These are phyloP conservation scores for Pseudonectria buxi DNA, from an alignment of 2,329 filamentous ascomycete species.

Conservation along the genomic window DNA sequence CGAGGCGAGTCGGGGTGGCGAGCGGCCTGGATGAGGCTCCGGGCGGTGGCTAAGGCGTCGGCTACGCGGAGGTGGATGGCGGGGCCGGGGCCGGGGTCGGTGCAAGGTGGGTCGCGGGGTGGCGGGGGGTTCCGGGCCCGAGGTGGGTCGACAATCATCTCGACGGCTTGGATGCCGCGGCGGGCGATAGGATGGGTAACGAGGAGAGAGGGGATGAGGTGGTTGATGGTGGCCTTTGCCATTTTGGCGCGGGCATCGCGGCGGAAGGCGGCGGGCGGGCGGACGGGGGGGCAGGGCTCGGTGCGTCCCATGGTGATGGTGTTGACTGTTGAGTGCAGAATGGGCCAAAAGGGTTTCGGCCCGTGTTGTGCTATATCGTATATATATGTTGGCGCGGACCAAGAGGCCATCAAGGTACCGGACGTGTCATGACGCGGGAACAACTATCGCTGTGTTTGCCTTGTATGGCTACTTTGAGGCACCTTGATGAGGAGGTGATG, in stretches of 20 bases:
- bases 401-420: no score
- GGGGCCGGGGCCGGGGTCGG: constrained; percentile 17
- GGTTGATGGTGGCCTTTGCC: constrained; percentile 52
- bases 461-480: no score
- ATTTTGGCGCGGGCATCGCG: constrained; percentile 43
- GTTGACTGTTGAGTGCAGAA: no score
- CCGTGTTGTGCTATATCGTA: no score
- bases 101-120: neutral
- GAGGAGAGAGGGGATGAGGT: constrained; percentile 50
- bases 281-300: constrained; percentile 15
- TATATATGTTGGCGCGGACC: no score
- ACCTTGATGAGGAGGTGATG: no score
- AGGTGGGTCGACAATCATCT: constrained; percentile 36
- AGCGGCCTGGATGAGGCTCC: constrained; percentile 5
- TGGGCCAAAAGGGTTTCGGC: no score
- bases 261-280: constrained; percentile 18
- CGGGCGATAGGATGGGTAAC: constrained; percentile 46
- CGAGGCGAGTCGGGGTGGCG: neutral
- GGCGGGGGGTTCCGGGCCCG: neutral
- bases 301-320: constrained; percentile 16
- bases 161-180: constrained; percentile 45
- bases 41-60: constrained; percentile 49
- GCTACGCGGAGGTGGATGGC: constrained; percentile 33
- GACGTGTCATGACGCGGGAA: no score
- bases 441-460: no score